Base-by-base conservation (phyloP, 257 asterid species). In the Salvia miltiorrhiza region DNA sequence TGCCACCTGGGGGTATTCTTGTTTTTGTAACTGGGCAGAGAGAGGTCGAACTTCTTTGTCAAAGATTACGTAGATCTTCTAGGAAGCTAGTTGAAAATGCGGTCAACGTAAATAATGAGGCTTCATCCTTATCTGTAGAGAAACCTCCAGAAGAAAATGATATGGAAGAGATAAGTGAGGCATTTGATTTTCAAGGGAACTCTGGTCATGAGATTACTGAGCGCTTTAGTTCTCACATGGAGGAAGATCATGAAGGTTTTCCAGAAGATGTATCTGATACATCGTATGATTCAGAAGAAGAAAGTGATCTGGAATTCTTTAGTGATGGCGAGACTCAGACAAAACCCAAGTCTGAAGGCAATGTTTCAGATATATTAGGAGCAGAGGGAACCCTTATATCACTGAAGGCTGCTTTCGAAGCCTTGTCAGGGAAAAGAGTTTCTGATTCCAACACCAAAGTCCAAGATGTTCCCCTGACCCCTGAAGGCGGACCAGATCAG, bases 1-100 rank as follows among this genome's bases (percentile, higher is more conserved):
- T 93, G 78, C 97, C 99, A 43, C 84, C 95, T 57, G 99, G 98
- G 16, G 99, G 99, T 50, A 84, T 88, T 79, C 96, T 93, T 72
- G 96, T 93, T 56, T 93, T 93, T 74, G 93, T 93, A 47, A 93
- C 99, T 26, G 99, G 99, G 40, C 97, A 84, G 81, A 78, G 88
- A 76, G 99, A 93, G 82, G 96, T 93, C 30, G 97, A 90, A 66
- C 85, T 75, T 81, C 86, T 90, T 60, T 88, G 97, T 78, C 81
- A 61, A 79, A 90, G 77, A 80, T 71, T 93, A 58, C 84, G 88
- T 17, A 80, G 79, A 71, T 83, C 85, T 70, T 93, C 96, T 70
- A 80, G 23, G 60, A 81, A 76, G 76, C 82, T 87, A 39, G 81
- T 44, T 67, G 79, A 80, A 41, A 77, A 63, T 90, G 97, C 77